A percentile compares a stretch with the other conserved stretches of the same genome.
Conservation (phyloP, 305 asterid genomes). For the Solanum hybrid region DNA sequence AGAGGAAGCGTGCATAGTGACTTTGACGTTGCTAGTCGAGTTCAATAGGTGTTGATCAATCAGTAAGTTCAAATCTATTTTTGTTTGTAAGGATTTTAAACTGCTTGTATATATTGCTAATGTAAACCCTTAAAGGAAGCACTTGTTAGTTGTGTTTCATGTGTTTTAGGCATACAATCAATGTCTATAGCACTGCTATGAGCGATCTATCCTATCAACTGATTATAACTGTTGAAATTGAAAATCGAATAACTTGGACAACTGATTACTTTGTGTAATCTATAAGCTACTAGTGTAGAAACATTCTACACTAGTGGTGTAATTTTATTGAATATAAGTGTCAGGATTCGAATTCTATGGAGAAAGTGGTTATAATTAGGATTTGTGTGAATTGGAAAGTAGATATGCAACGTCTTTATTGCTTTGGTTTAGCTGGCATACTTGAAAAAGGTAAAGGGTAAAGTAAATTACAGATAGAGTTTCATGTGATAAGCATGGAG, state of each 20-base stretch:
- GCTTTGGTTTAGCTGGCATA: background rate
- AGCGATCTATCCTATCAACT: background rate
- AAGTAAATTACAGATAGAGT: background rate
- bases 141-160: background rate
- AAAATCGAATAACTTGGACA: background rate
- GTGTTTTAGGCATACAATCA: background rate
- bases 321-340: background rate
- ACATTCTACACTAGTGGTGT: background rate
- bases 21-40: background rate
- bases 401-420: background rate
- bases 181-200: background rate
- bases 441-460: background rate
- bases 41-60: background rate
- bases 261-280: background rate
- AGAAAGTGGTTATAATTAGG: background rate
- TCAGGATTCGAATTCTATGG: background rate
- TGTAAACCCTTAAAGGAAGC: background rate
- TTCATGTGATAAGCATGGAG: background rate
- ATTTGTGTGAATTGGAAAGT: background rate
- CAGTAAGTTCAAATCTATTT: background rate
- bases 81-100: background rate
- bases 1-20: conserved; percentile 45
- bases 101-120: conserved; percentile 4
- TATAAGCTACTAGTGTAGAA: background rate
- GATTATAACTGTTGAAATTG: background rate